phyloP scores from a whole-genome alignment of 169 alveolate genomes.

The Prorocentrum cordatum region DNA sequence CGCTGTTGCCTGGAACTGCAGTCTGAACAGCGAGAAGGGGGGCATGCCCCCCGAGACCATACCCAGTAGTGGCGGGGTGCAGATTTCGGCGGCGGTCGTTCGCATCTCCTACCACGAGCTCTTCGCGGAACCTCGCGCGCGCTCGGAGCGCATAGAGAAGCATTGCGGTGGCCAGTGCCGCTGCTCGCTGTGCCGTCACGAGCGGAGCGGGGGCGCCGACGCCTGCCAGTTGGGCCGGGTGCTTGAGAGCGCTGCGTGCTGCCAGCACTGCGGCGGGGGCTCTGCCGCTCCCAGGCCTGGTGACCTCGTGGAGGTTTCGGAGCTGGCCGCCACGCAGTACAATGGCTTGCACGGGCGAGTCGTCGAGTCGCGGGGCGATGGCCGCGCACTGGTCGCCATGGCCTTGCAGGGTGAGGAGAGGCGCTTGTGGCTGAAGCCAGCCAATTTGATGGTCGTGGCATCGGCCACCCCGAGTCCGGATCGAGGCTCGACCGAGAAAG shows the following conservation, averaged over 20 bases:
- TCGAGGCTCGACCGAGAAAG: too few relatives aligned
- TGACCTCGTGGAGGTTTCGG: background rate
- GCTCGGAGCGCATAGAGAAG: background rate
- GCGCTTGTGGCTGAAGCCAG: too few relatives aligned
- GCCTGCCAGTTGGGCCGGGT: background rate
- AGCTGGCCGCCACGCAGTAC: background rate
- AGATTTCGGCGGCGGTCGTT: too few relatives aligned
- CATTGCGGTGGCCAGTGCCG: conserved; percentile 24
- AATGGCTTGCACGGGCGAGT: background rate
- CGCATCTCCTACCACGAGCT: conserved; percentile 31
- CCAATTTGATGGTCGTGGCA: too few relatives aligned
- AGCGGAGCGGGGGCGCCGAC: too few relatives aligned
- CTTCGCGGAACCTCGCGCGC: conserved; percentile 6
- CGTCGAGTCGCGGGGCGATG: background rate
- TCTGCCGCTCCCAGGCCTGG: background rate
- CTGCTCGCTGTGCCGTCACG: conserved; percentile 29
- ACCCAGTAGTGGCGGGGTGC: too few relatives aligned
- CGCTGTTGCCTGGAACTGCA: too few relatives aligned
- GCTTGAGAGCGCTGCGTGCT: background rate
- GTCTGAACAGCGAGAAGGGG: too few relatives aligned
- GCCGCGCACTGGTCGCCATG: background rate
- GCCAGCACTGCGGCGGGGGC: background rate
- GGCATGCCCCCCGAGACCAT: too few relatives aligned
- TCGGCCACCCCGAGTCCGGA: too few relatives aligned
- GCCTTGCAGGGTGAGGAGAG: too few relatives aligned